Percentiles rank a stretch among this genome's conserved stretches.
Conservation (phyloP, 768 basidiomycete genomes). For the Boletus vermiculosoides region DNA sequence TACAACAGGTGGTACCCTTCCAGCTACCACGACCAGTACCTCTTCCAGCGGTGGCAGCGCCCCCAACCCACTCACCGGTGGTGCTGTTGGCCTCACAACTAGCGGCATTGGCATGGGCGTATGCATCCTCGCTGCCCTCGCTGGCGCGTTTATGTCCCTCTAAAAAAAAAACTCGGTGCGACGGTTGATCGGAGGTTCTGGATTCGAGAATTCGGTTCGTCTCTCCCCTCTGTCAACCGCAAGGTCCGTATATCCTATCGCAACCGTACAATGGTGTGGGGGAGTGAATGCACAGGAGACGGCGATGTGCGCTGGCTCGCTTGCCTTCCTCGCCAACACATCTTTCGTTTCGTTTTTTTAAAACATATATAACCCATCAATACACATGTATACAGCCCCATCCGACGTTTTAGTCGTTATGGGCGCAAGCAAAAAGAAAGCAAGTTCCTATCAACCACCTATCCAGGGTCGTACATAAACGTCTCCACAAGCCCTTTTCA, state of each 20-base stretch:
- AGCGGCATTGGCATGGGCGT: not conserved
- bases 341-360: not conserved
- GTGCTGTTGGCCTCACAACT: slow-evolving; percentile 5
- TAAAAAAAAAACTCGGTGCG: not conserved
- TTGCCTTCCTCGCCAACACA: not conserved
- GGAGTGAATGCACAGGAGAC: no score
- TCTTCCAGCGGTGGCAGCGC: not conserved
- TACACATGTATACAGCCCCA: not conserved
- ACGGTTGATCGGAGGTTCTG: no score
- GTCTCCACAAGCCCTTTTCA: no score
- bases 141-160: slow-evolving; percentile 11
- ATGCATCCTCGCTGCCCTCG: slow-evolving; percentile 10
- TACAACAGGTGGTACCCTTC: not conserved
- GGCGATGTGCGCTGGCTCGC: not conserved
- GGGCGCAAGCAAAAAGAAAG: not conserved
- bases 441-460: not conserved
- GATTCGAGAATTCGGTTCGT: not conserved
- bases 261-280: not conserved
- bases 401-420: no score
- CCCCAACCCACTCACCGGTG: slow-evolving; percentile 2
- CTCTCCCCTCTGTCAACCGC: not conserved
- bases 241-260: not conserved
- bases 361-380: not conserved
- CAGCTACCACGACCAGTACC: not conserved
- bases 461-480: no score